Base-by-base conservation (phyloP, 768 basidiomycete species). In the Basidioascus undulatus region DNA sequence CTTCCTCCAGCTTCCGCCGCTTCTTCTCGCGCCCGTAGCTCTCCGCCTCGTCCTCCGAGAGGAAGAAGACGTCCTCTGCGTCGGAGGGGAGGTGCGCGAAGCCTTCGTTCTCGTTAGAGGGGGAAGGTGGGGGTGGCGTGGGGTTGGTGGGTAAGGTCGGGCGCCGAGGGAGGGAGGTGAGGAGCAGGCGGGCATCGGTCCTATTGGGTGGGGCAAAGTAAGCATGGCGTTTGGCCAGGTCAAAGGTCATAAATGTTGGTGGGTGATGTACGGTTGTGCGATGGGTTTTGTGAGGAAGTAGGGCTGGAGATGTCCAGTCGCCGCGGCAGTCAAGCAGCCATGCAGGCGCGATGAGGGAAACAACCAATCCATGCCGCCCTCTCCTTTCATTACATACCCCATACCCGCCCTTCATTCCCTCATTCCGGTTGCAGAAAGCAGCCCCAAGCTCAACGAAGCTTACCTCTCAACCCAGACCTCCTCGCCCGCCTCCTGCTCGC, bases 51-150 rank as follows among this genome's bases (percentile, higher is more conserved):
- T 65, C 62, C 0, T 67, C 67, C 1, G 70, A 64, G 45, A 86
- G 66, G 59, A 78, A 79, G 57, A 83, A 87, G 0, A 69, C 75
- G 48, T 87, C 82, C 59, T 86, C 83, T 5, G 70, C 54, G 51
- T 86, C 82, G 0, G 82, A 83, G 5, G 81, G 74, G 3, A 86
- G 65, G 54, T 82, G 76, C 0, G 74, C 75, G 81, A 81, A 86
- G 7, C 76, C 78, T 3, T 45, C 20, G 50, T 49, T 1, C n/a
- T n/a, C n/a, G n/a, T n/a, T n/a, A n/a, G 48, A 47, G 9, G 38
- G 44, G 6, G 64, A 58, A 3, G 70, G 67, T 0, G 72, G 70
- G 19, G 54, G 57, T 1, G 44, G 46, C 35, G 45, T 21, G 32
- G 45, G 37, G 42, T n/a, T n/a, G 32, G 25, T 37, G 26, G 16